Conservation (phyloP, 345 rosid species). For the Gossypium rotundifolium region DNA sequence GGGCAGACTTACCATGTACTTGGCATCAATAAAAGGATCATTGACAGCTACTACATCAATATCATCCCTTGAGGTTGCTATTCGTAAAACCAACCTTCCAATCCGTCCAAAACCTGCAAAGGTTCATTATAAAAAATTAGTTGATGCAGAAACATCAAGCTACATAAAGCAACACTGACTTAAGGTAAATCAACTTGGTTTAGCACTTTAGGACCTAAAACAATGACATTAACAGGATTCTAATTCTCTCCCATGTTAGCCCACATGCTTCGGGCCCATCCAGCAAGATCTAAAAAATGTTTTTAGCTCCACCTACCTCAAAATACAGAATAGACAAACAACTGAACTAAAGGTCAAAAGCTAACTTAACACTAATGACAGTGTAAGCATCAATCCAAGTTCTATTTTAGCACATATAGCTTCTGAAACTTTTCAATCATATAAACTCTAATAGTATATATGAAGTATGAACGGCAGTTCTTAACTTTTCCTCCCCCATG, state of each 20-base stretch:
- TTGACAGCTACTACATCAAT: slow-evolving; percentile 88
- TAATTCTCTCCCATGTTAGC: neutral
- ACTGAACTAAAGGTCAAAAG: neutral
- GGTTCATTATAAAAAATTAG: neutral
- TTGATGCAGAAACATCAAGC: neutral
- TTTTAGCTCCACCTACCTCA: neutral
- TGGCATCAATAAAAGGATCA: slow-evolving; percentile 92
- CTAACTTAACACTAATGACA: neutral
- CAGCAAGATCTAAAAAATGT: neutral
- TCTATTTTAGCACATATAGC: neutral
- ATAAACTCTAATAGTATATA: neutral
- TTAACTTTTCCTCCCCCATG: neutral
- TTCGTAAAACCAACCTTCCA: slow-evolving; percentile 88
- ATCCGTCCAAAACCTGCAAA: slow-evolving; percentile 93
- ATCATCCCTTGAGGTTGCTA: slow-evolving; percentile 89
- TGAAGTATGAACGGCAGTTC: neutral
- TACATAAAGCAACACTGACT: neutral
- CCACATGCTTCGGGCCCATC: neutral
- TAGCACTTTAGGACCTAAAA: neutral
- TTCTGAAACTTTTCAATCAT: neutral
- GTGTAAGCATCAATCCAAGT: neutral
- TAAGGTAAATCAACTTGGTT: neutral
- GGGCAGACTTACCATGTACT: slow-evolving; percentile 68
- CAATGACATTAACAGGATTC: neutral
- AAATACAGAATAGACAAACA: neutral